These are phyloP conservation scores for Sphagnum contortum DNA, from an alignment of 225 moss, liverwort and hornwort genomes.

Conservation along the genomic window DNA sequence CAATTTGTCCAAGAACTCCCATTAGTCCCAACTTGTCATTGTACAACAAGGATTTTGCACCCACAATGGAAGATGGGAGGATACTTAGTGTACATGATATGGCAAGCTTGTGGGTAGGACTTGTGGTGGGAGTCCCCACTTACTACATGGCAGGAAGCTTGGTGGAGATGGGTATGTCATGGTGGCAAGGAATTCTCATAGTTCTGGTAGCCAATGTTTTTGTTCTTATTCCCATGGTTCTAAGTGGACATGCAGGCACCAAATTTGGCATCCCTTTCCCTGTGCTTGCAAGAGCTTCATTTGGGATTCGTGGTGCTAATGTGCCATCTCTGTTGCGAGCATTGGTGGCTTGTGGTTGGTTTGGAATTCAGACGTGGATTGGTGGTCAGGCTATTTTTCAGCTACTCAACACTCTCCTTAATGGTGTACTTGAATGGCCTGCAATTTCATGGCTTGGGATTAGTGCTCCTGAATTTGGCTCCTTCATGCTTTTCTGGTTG, in stretches of 20 bases:
- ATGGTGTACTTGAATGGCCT: slow-evolving; percentile 23
- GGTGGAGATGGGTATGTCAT: slow-evolving; percentile 95
- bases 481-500: slow-evolving; percentile 75
- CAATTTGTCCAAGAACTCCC: slow-evolving; percentile 48
- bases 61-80: slow-evolving; percentile 36
- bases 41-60: slow-evolving; percentile 63
- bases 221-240: slow-evolving; percentile 75
- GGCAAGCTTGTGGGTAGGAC: slow-evolving; percentile 84
- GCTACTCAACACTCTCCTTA: too few relatives aligned
- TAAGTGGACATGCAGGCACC: slow-evolving; percentile 74
- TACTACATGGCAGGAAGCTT: slow-evolving; percentile 96
- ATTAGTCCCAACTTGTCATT: slow-evolving; percentile 48
- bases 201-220: slow-evolving; percentile 66
- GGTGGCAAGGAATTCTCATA: slow-evolving; percentile 85
- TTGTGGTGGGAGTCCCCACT: slow-evolving; percentile 86
- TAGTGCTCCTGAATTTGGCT: slow-evolving; percentile 53
- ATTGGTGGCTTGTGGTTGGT: slow-evolving; percentile 88
- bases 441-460: slow-evolving; percentile 66
- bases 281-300: slow-evolving; percentile 70
- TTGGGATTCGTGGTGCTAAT: slow-evolving; percentile 81
- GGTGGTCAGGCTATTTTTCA: slow-evolving; percentile 69
- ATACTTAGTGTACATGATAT: slow-evolving; percentile 52
- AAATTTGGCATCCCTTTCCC: slow-evolving; percentile 87
- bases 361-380: slow-evolving; percentile 95
- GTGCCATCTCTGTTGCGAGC: slow-evolving; percentile 78